Conservation (phyloP, 73 alveolate genomes). For the Effrenium voratum region DNA sequence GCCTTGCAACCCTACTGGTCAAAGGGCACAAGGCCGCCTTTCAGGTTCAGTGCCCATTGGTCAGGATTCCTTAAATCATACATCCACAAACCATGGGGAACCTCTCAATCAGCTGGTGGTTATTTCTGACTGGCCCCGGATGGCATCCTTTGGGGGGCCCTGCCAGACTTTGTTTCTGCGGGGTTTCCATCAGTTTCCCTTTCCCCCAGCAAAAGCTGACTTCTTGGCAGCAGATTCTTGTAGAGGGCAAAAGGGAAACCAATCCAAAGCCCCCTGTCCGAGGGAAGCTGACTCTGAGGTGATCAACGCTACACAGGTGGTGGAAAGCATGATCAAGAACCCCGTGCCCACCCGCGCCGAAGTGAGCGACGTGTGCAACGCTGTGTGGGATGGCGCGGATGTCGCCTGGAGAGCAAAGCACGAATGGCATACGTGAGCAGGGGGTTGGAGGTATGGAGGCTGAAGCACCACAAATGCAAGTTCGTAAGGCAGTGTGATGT, state of each 20-base stretch:
- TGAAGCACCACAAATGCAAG: neutral
- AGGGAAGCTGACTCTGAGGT: conserved; percentile 61
- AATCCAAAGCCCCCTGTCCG: neutral
- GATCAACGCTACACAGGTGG: conserved; percentile 99
- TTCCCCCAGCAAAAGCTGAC: too few species aligned
- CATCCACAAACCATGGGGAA: too few species aligned
- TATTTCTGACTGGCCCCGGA: too few species aligned
- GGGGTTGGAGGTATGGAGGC: neutral
- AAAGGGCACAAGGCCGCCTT: too few species aligned
- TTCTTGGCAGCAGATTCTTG: neutral
- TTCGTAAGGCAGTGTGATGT: too few species aligned
- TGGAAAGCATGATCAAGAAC: conserved; percentile 98
- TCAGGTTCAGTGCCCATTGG: neutral
- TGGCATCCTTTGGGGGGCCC: neutral
- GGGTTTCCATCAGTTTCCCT: too few species aligned
- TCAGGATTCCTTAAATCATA: too few species aligned
- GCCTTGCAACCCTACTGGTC: too few species aligned
- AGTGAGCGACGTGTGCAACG: conserved; percentile 88
- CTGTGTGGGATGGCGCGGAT: conserved; percentile 91
- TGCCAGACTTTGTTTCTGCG: neutral
- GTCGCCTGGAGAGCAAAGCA: conserved; percentile 42
- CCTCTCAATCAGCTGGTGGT: too few species aligned
- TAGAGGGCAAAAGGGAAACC: neutral
- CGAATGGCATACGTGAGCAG: neutral
- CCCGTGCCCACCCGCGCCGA: conserved; percentile 97